Evolutionary conservation across 1,139 yeast species (phyloP).

Genomic region (Scheffersomyces illinoinensis): DNA sequence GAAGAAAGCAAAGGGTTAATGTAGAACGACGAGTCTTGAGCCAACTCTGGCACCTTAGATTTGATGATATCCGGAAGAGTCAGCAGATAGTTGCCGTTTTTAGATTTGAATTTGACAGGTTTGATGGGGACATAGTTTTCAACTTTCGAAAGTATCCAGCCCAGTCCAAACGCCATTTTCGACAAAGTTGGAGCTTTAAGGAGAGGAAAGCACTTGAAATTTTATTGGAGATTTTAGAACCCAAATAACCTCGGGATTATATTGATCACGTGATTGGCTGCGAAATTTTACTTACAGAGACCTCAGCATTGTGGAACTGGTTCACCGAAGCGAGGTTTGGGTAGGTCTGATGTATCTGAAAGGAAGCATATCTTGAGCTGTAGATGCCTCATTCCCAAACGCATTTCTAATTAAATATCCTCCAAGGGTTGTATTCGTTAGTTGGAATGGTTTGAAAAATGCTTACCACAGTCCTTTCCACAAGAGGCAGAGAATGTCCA

Average conservation of each 20-base stretch:
- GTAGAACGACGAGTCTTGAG: conserved; percentile 31
- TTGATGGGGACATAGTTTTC: conserved; percentile 25
- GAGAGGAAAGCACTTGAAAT: background rate
- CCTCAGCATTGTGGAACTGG: background rate
- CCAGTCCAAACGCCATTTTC: conserved; percentile 6
- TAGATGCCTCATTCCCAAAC: background rate
- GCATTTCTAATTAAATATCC: background rate
- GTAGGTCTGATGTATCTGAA: background rate
- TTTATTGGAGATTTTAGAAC: too few species aligned
- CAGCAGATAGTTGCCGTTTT: conserved; percentile 11
- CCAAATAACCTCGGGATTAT: background rate
- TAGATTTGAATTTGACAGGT: conserved; percentile 26
- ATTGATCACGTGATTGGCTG: background rate
- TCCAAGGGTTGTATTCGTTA: too few species aligned
- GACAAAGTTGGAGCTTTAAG: background rate
- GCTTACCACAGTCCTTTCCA: background rate
- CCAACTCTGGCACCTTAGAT: conserved; percentile 31
- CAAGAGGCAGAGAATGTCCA: background rate
- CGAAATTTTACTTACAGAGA: background rate
- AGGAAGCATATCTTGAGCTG: background rate
- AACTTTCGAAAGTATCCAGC: conserved; percentile 25
- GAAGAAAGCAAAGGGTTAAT: conserved; percentile 41
- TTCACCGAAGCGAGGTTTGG: background rate
- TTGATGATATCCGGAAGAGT: conserved; percentile 30
- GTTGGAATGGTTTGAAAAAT: background rate